Percentiles rank a stretch among this genome's conserved stretches.
phyloP scores from a whole-genome alignment of 2,329 filamentous ascomycete genomes.

The Fusarium albosuccineum region DNA sequence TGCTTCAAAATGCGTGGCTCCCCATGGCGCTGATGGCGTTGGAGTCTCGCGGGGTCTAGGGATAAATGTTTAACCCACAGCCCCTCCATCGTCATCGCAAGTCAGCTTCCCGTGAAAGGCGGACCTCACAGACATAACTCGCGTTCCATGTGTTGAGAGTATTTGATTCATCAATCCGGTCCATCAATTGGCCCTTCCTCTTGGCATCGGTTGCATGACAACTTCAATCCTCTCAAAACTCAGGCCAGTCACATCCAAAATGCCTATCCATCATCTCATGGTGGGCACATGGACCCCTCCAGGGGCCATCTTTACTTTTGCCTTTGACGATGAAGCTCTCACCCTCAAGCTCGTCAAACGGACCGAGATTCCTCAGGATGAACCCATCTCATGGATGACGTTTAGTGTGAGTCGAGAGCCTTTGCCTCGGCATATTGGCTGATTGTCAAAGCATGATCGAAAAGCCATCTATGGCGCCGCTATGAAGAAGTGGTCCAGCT shows the following conservation, averaged over 20 bases:
- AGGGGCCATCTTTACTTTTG: slow-evolving; percentile 89
- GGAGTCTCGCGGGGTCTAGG: slow-evolving; percentile 33
- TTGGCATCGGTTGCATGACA: slow-evolving; percentile 8
- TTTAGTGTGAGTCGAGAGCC: slow-evolving; percentile 75
- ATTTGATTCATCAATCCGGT: not conserved
- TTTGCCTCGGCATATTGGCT: not conserved
- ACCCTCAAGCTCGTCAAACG: slow-evolving; percentile 82
- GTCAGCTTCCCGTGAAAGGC: not conserved
- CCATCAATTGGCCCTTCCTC: not conserved
- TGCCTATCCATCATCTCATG: slow-evolving; percentile 89
- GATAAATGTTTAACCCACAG: slow-evolving; percentile 47
- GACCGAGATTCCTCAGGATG: slow-evolving; percentile 83
- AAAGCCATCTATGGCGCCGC: slow-evolving; percentile 90
- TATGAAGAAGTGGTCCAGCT: slow-evolving; percentile 95
- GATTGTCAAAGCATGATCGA: slow-evolving; percentile 72
- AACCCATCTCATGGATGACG: slow-evolving; percentile 95
- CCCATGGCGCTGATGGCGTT: not conserved
- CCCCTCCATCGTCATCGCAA: slow-evolving; percentile 24
- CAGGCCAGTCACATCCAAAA: slow-evolving; percentile 55
- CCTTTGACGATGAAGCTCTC: slow-evolving; percentile 85
- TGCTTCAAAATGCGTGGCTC: not conserved
- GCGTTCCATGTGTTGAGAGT: too few species aligned
- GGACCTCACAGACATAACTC: too few species aligned
- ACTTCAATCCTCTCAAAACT: slow-evolving; percentile 26
- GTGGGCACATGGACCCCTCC: slow-evolving; percentile 92